Conservation (phyloP, 2,329 filamentous ascomycete species). For the Aphanoascus verrucosus region DNA sequence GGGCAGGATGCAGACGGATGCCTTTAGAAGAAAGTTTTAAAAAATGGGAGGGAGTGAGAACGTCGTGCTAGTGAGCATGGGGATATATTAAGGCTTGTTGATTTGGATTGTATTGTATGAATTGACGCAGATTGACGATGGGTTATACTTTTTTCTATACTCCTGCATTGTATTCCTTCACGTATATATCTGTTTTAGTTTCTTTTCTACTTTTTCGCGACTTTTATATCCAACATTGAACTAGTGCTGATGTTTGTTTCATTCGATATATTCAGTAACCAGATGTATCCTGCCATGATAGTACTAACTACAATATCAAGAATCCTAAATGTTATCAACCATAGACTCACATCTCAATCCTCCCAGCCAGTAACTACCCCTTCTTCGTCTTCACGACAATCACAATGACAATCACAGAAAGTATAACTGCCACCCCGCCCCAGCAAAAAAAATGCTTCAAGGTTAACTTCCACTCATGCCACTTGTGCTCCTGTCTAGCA, state of each 20-base stretch:
- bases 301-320: background rate
- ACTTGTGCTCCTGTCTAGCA: background rate
- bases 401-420: slow-evolving; percentile 5
- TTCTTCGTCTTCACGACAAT: background rate
- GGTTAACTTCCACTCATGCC: background rate
- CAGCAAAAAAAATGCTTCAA: background rate
- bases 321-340: too few species aligned
- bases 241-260: background rate
- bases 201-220: background rate
- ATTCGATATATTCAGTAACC: background rate
- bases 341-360: too few species aligned
- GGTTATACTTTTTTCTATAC: background rate
- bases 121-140: slow-evolving; percentile 3
- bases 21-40: background rate
- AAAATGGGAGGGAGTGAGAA: background rate
- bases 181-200: background rate
- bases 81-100: background rate
- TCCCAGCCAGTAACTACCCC: background rate
- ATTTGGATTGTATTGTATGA: slow-evolving; percentile 3
- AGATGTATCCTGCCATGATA: background rate
- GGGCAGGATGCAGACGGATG: slow-evolving; percentile 6
- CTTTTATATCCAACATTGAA: background rate
- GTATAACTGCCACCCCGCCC: background rate
- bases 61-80: background rate
- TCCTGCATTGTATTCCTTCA: background rate